Evolutionary conservation across 1,284 basidiomycete genomes (phyloP).

Genomic region (Lignosus rhinocerotis): DNA sequence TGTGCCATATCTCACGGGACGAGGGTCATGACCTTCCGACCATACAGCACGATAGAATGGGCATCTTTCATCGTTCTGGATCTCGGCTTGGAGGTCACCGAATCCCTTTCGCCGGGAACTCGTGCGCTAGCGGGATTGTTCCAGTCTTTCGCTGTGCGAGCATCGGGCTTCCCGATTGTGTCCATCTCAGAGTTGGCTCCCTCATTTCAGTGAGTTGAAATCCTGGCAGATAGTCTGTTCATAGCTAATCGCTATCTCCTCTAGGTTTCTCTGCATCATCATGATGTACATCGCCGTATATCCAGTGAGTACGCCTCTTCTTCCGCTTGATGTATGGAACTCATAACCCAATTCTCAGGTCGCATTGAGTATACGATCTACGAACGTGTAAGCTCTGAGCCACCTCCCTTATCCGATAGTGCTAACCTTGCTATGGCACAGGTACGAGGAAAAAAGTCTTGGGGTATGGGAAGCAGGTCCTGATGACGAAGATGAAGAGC

Average conservation of each 20-base stretch:
- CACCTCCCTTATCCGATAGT: neutral
- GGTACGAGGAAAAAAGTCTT: conserved; percentile 68
- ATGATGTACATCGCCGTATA: conserved; percentile 73
- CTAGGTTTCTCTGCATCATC: conserved; percentile 71
- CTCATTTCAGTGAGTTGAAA: conserved; percentile 53
- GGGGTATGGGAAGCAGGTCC: conserved; percentile 61
- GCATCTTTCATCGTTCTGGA: conserved; percentile 54
- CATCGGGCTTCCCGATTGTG: conserved; percentile 77
- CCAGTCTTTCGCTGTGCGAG: conserved; percentile 72
- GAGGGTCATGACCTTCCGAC: neutral
- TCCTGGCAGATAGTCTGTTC: neutral
- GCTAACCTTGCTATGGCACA: conserved; percentile 16
- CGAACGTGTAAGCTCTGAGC: conserved; percentile 67
- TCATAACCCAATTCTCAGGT: conserved; percentile 37
- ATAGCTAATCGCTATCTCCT: neutral
- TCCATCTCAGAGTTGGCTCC: conserved; percentile 63
- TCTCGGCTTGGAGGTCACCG: conserved; percentile 49
- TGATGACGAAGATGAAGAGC: conserved; percentile 52
- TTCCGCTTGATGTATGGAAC: neutral
- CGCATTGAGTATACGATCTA: conserved; percentile 70
- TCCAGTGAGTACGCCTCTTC: conserved; percentile 39
- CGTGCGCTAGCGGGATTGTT: conserved; percentile 56
- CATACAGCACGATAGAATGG: conserved; percentile 49
- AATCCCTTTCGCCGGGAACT: conserved; percentile 45
- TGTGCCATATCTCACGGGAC: neutral